Evolutionary conservation across 441 rosid species (phyloP).

Genomic region (Erodium moschatum): DNA sequence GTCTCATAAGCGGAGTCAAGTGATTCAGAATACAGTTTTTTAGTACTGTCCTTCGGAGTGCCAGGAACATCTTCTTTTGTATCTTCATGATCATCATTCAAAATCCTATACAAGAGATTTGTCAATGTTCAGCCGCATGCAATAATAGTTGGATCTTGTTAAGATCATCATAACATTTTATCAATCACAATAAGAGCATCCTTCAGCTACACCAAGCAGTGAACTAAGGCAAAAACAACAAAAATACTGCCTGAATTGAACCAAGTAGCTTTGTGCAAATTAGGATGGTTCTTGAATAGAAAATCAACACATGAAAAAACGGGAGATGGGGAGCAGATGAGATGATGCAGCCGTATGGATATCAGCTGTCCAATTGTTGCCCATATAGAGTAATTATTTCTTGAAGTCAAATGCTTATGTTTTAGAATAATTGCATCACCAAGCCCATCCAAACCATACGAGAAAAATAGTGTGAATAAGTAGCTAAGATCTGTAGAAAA

Average conservation of each 20-base stretch:
- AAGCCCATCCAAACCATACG: not conserved
- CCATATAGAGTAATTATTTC: not conserved
- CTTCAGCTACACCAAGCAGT: not conserved
- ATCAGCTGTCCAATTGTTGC: not conserved
- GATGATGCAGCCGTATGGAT: not conserved
- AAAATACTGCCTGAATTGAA: slow-evolving; percentile 1
- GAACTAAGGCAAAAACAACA: not conserved
- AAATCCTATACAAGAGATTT: slow-evolving; percentile 40
- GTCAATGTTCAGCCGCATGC: slow-evolving; percentile 4
- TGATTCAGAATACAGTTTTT: slow-evolving; percentile 32
- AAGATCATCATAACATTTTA: slow-evolving; percentile 4
- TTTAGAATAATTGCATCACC: not conserved
- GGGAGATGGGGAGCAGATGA: not conserved
- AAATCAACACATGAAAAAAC: not conserved
- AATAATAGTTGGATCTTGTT: not conserved
- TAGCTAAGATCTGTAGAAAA: not conserved
- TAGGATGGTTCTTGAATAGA: not conserved
- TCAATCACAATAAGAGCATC: not conserved
- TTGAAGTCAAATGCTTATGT: not conserved
- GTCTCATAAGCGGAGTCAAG: slow-evolving; percentile 37
- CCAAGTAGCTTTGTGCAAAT: not conserved
- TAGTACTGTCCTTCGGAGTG: slow-evolving; percentile 55
- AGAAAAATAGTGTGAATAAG: slow-evolving; percentile 6
- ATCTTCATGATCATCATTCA: slow-evolving; percentile 50
- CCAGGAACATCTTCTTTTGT: slow-evolving; percentile 38